Base-by-base conservation (phyloP, 2,329 filamentous ascomycete genomes). In the Ustulina deusta region DNA sequence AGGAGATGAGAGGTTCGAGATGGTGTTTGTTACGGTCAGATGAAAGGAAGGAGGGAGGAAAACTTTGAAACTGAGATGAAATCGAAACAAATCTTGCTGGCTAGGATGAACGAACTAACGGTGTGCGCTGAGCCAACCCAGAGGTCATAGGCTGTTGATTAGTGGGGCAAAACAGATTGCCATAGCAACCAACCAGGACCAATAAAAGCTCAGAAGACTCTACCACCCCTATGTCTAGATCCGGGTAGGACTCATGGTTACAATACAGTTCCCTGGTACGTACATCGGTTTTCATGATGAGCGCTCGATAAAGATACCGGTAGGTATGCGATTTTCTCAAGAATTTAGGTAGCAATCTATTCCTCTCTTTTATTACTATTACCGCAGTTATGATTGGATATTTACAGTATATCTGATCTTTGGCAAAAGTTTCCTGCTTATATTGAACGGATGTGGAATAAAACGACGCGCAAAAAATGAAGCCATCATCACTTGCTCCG, bases 101-200 rank as follows among this genome's bases (percentile, higher is more conserved):
- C 51, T 57, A 49, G 29, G 51, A 22, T 52, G 46, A 64, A 63
- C 69, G 57, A 73, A 71, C 65, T 71, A 71, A 70, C 54, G 54
- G 51, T 48, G 65, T 73, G 65, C 61, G 32, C 46, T 46, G 46
- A 59, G 61, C 59, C 58, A 60, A 15, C 34, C 27, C 38, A 42
- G 17, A 36, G n/a, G 32, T 42, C 27, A 54, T 61, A 56, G 54
- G 56, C 44, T 69, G 52, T 68, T 69, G 51, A 62, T 61, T 57
- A 51, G 73, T 74, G 68, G 71, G 68, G 64, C 66, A 49, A 27
- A 6, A 25, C 22, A 63, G 64, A 77, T 77, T 75, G 75, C 72
- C 75, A 73, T 74, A 73, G 75, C 75, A 77, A 77, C 75, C 66
- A 57, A 56, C 32, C 51, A 48, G 55, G 61, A 54, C 48, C 54